A percentile compares a stretch with the other conserved stretches of the same genome.
phyloP scores from a whole-genome alignment of 805 yeast genomes.

The Metschnikowia borealis region DNA sequence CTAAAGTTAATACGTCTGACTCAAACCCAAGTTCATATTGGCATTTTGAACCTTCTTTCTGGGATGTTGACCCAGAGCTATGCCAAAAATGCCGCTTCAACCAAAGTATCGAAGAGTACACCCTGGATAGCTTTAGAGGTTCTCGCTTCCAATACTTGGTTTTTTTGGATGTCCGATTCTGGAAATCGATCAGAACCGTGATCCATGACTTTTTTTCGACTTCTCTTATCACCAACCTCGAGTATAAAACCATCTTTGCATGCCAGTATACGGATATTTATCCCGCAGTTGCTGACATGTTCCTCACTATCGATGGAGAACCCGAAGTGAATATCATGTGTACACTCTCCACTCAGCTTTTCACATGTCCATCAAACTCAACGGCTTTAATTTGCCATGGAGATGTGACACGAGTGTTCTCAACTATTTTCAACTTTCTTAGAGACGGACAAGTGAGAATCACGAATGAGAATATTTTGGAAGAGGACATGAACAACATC shows the following conservation, averaged over 20 bases:
- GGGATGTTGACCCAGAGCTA: conserved; percentile 45
- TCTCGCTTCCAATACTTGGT: conserved; percentile 57
- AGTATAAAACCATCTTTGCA: conserved; percentile 57
- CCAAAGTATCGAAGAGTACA: conserved; percentile 25
- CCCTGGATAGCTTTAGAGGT: conserved; percentile 31
- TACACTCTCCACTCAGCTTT: conserved; percentile 76
- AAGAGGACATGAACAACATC: conserved; percentile 20
- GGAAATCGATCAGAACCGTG: conserved; percentile 56
- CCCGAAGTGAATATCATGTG: conserved; percentile 78
- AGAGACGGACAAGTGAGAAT: conserved; percentile 46
- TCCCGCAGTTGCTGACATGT: conserved; percentile 68
- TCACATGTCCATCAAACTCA: conserved; percentile 84
- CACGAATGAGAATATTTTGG: conserved; percentile 28
- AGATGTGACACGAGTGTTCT: conserved; percentile 57
- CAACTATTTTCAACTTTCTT: conserved; percentile 59
- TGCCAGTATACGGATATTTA: conserved; percentile 81
- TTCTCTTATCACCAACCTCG: conserved; percentile 56
- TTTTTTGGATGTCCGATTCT: conserved; percentile 66
- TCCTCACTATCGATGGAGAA: conserved; percentile 73
- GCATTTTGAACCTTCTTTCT: conserved; percentile 36
- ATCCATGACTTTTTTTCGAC: conserved; percentile 65
- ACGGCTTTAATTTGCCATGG: conserved; percentile 59
- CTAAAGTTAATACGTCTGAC: conserved; percentile 23
- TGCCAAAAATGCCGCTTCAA: conserved; percentile 48
- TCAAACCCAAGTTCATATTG: conserved; percentile 28